Evolutionary conservation across 768 basidiomycete species (phyloP).

Genomic region (Strobilomyces confusus): DNA sequence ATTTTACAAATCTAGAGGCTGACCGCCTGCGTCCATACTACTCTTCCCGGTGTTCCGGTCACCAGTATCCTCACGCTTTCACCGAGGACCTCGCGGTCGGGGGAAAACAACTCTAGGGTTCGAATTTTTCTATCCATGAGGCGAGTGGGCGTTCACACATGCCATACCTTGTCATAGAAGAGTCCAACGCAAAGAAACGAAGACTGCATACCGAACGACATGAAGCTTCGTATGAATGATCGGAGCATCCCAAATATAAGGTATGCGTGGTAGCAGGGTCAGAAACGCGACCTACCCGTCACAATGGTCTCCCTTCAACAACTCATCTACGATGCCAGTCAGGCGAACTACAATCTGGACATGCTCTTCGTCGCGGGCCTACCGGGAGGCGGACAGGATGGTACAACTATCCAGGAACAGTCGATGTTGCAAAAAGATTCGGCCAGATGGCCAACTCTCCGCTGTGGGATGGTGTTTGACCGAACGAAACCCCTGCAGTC

Average conservation of each 20-base stretch:
- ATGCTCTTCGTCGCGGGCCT: slow-evolving; percentile 29
- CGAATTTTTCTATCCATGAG: neutral
- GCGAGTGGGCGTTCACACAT: neutral
- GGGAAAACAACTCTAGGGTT: neutral
- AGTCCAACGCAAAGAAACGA: neutral
- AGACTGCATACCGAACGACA: neutral
- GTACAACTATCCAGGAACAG: slow-evolving; percentile 35
- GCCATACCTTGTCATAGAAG: neutral
- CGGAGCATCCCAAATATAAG: slow-evolving; percentile 7
- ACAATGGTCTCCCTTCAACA: slow-evolving; percentile 16
- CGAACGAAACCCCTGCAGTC: slow-evolving; percentile 22
- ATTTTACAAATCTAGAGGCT: no score
- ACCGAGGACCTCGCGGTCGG: no score
- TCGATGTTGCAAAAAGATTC: slow-evolving; percentile 30
- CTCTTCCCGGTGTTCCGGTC: no score
- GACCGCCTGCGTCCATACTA: no score
- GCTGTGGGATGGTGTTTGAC: slow-evolving; percentile 31
- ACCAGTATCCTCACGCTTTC: no score
- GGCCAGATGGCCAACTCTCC: slow-evolving; percentile 26
- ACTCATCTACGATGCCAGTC: slow-evolving; percentile 10
- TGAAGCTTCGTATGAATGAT: neutral
- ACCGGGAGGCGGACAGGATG: slow-evolving; percentile 32
- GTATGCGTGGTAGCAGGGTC: neutral
- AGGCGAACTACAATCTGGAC: slow-evolving; percentile 21
- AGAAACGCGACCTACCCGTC: neutral